These are phyloP conservation scores for Amphibolis antarctica DNA, from an alignment of 106 monocot species.

Conservation along the genomic window DNA sequence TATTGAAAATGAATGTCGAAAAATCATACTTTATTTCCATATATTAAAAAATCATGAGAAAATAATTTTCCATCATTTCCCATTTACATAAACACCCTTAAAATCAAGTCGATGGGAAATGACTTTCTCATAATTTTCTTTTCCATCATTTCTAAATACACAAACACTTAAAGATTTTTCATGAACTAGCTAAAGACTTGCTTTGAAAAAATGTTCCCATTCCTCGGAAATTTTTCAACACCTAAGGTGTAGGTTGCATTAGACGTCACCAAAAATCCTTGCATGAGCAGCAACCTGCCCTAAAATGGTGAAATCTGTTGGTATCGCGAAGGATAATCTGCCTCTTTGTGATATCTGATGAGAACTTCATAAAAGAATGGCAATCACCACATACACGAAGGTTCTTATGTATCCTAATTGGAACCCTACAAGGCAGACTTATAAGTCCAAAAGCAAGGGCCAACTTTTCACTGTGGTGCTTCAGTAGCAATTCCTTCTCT, in stretches of 20 bases:
- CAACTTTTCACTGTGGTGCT: conserved; percentile 53
- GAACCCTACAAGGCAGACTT: conserved; percentile 16
- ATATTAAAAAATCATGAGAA: too few relatives aligned
- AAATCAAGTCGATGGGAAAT: too few relatives aligned
- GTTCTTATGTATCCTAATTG: conserved; percentile 52
- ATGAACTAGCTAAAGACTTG: background rate
- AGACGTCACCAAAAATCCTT: conserved; percentile 41
- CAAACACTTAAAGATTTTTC: too few relatives aligned
- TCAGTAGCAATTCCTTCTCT: conserved; percentile 32
- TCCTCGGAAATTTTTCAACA: background rate
- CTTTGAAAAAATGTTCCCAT: background rate
- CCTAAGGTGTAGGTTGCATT: background rate
- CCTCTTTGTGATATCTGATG: conserved; percentile 28
- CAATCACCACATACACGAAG: conserved; percentile 58
- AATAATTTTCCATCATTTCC: too few relatives aligned
- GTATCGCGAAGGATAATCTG: conserved; percentile 48
- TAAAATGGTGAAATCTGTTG: conserved; percentile 66
- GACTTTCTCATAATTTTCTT: too few relatives aligned
- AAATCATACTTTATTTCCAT: too few relatives aligned
- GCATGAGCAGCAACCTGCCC: conserved; percentile 43
- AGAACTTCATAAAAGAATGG: conserved; percentile 37
- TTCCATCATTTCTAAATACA: too few relatives aligned
- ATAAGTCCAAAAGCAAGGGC: conserved; percentile 53
- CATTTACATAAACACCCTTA: too few relatives aligned
- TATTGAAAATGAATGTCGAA: too few relatives aligned